Evolutionary conservation across 2,329 filamentous ascomycete species (phyloP), one percentile per base, ranked within the genome.

Genomic region (Geosmithia flava): DNA sequence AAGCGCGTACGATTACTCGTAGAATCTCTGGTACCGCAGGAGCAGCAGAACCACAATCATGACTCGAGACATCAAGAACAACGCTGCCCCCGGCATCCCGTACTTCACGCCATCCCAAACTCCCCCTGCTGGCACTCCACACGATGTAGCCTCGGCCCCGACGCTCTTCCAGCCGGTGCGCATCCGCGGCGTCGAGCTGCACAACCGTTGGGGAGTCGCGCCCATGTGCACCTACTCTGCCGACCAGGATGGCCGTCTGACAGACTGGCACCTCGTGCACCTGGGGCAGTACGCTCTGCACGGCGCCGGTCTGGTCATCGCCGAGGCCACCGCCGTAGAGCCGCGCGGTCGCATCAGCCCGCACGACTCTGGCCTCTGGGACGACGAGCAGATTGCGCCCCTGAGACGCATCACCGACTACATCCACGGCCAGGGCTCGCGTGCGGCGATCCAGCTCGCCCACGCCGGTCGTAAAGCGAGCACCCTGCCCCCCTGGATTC

Each of bases 301-400:
- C 49, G 90, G 90, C 13, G 82, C 85, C 0, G 85, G 79, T 2
- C 69, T 95, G 17, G 69, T 83, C 45, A 78, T 27, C 23, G 23
- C 23, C 49, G 90, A 95, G 68, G 87, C 89, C 23, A 89, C 86
- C 1, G 72, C 81, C 30, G 85, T 95, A 0, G 71, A 78, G 10
- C 67, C 86, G 6, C 80, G 90, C 55, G 89, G 89, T 27, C 78
- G 90, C 48, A 95, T 95, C 68, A 85, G 85, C 1, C 87, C 88
- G 1, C 74, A 90, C 61, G 86, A 91, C 61, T 67, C 70, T 13
- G 88, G 90, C 1, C 67, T 96, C 7, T 96, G 89, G 90, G 74
- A 84, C 52, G 90, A 95, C 62, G 80, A 75, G 33, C 90, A 96
- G 62, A 83, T 90, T 51, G 81, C 75, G 53, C 81, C 82, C 0